Conservation (phyloP, 768 basidiomycete species). For the Daedalea quercina region DNA sequence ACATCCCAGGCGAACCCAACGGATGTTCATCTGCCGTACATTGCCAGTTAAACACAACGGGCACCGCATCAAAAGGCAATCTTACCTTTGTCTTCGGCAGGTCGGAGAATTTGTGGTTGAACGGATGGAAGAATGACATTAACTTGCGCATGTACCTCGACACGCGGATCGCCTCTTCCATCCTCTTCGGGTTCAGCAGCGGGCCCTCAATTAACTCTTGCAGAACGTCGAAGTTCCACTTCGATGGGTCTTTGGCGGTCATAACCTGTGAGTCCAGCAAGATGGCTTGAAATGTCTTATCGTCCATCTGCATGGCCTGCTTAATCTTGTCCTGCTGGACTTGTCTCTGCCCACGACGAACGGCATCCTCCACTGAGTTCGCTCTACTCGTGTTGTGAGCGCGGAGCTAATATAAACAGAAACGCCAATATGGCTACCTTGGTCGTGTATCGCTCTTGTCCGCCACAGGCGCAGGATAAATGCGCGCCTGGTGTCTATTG, state of each 20-base stretch:
- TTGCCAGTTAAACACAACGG: neutral
- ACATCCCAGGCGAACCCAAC: constrained; percentile 85
- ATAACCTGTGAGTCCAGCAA: constrained; percentile 89
- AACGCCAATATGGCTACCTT: constrained; percentile 35
- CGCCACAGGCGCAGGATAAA: constrained; percentile 46
- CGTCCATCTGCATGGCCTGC: constrained; percentile 92
- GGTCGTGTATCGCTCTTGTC: constrained; percentile 47
- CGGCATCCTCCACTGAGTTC: constrained; percentile 79
- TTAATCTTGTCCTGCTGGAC: constrained; percentile 88
- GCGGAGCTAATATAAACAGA: neutral
- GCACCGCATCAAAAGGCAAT: neutral
- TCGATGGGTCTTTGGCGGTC: constrained; percentile 79
- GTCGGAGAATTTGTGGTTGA: constrained; percentile 81
- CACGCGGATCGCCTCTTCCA: constrained; percentile 92
- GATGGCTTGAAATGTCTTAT: constrained; percentile 78
- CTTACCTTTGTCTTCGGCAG: constrained; percentile 61
- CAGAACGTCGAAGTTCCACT: constrained; percentile 89
- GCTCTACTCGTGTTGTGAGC: constrained; percentile 39
- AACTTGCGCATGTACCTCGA: constrained; percentile 85
- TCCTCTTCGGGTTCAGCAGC: constrained; percentile 79
- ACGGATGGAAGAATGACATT: constrained; percentile 92
- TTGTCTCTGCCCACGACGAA: constrained; percentile 83
- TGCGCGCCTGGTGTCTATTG: constrained; percentile 77
- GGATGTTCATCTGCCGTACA: constrained; percentile 52
- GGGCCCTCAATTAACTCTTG: constrained; percentile 91